A percentile compares a stretch with the other conserved stretches of the same genome.
Evolutionary conservation across 2,329 filamentous ascomycete species (phyloP).

Genomic region (Torrubiellomyces zombiae): DNA sequence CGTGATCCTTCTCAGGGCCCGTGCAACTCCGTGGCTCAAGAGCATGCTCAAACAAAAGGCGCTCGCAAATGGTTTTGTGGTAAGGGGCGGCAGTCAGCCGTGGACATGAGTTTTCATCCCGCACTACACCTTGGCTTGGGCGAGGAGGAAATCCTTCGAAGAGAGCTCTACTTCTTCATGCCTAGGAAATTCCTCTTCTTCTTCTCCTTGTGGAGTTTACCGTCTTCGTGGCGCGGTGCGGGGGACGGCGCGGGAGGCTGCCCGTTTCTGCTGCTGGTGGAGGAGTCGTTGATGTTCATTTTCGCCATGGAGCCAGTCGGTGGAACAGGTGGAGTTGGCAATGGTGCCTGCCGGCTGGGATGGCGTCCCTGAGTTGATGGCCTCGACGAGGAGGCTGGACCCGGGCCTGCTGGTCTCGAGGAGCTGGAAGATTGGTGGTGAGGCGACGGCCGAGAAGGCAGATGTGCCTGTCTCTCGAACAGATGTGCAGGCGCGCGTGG

Average conservation of each 20-base stretch:
- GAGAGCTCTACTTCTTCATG: slow-evolving; percentile 36
- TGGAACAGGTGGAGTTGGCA: slow-evolving; percentile 12
- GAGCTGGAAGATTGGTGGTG: slow-evolving; percentile 5
- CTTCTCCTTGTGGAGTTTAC: slow-evolving; percentile 39
- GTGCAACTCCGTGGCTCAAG: no score
- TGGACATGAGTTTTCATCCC: neutral
- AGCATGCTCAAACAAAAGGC: no score
- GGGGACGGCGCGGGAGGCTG: slow-evolving; percentile 7
- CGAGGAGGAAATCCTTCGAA: slow-evolving; percentile 7
- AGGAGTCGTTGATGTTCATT: slow-evolving; percentile 28
- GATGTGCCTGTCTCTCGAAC: slow-evolving; percentile 53
- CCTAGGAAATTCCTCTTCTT: slow-evolving; percentile 43
- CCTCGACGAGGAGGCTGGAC: slow-evolving; percentile 1
- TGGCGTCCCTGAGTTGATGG: slow-evolving; percentile 6
- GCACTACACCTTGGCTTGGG: neutral
- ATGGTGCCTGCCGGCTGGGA: slow-evolving; percentile 5
- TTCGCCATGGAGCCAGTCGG: slow-evolving; percentile 38
- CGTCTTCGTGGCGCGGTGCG: slow-evolving; percentile 13
- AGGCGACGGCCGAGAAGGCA: slow-evolving; percentile 18
- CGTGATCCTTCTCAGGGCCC: no score
- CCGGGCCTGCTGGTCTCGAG: slow-evolving; percentile 5
- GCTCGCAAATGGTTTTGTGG: no score
- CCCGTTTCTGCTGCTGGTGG: slow-evolving; percentile 6
- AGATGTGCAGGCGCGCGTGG: slow-evolving; percentile 74
- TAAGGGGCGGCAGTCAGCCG: no score